These are phyloP conservation scores for Trametes cubensis DNA, from an alignment of 768 basidiomycete species.

Conservation along the genomic window DNA sequence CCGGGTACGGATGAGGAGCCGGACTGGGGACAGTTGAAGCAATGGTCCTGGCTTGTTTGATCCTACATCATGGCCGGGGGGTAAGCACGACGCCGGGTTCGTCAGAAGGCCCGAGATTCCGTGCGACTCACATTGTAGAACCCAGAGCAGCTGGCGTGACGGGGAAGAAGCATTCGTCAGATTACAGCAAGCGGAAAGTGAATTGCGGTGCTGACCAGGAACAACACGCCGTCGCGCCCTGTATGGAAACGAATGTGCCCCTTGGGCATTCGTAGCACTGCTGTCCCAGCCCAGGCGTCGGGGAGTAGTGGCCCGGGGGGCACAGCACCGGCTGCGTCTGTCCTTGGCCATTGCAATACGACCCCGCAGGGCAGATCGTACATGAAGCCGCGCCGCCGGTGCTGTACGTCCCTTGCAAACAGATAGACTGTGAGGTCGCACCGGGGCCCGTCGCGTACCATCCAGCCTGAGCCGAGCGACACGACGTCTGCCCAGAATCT, in stretches of 20 bases:
- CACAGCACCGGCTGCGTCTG: conserved; percentile 20
- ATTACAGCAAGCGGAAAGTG: neutral
- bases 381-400: conserved; percentile 19
- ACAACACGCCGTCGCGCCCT: conserved; percentile 28
- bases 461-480: conserved; percentile 24
- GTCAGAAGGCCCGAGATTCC: neutral
- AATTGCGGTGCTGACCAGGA: conserved; percentile 15
- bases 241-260: conserved; percentile 21
- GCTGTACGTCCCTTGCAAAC: conserved; percentile 27
- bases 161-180: neutral
- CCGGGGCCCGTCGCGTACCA: conserved; percentile 24
- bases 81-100: neutral
- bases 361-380: conserved; percentile 26
- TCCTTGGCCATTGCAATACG: conserved; percentile 26
- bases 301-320: conserved; percentile 20
- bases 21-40: conserved; percentile 23
- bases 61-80: conserved; percentile 1
- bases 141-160: conserved; percentile 21
- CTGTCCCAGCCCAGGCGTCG: conserved; percentile 16
- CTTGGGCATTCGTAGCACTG: conserved; percentile 21
- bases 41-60: conserved; percentile 24
- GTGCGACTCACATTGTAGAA: conserved; percentile 20
- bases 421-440: conserved; percentile 20
- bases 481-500: conserved; percentile 22
- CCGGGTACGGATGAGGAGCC: conserved; percentile 25